Base-by-base conservation (phyloP, 2,329 filamentous ascomycete genomes). In the Chrysoporthe puriensis region DNA sequence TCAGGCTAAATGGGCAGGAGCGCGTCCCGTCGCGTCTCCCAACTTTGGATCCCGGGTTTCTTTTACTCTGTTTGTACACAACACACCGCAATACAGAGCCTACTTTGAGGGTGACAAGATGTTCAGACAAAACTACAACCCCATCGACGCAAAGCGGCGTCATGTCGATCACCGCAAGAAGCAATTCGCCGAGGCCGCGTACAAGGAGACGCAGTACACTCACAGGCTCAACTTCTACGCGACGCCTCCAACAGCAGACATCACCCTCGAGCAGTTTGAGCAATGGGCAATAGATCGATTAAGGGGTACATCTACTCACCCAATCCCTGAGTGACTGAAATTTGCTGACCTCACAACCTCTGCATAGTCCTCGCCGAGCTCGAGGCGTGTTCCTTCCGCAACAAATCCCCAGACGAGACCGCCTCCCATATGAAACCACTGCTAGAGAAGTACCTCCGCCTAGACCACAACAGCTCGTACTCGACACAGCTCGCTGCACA, bases 201-300 rank as follows among this genome's bases (percentile, higher is more conserved):
- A 90, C 83, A 90, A 92, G 78, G 89, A 93, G 72, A 86, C 90
- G 66, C 85, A 91, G 56, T 99, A 98, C 77, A 88, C 90, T 16
- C 86, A 95, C 78, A 91, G 94, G 66, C 87, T 99, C 75, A 99
- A 96, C 83, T 95, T 97, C 80, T 99, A 99, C 81, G 83, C 88
- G 56, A 85, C 90, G 36, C 92, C 96, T 58, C 96, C 96, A 0
- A 97, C 94, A 0, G 91, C 92, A 60, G 96, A 99, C 76, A 96
- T 99, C 73, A 97, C 93, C 0, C 88, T 99, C 54, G 96, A 99
- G 77, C 90, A 99, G 77, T 99, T 99, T 75, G 96, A 99, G 78
- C 94, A 97, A 86, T 99, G 96, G 96, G 96, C 94, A 13, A 98
- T 99, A 75, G 92, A 97, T 75, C 86, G 96, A 67, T 79, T 99